A percentile compares a stretch with the other conserved stretches of the same genome.
Conservation (phyloP, 108 stramenopile genomes). For the Skeletonema menzelii region DNA sequence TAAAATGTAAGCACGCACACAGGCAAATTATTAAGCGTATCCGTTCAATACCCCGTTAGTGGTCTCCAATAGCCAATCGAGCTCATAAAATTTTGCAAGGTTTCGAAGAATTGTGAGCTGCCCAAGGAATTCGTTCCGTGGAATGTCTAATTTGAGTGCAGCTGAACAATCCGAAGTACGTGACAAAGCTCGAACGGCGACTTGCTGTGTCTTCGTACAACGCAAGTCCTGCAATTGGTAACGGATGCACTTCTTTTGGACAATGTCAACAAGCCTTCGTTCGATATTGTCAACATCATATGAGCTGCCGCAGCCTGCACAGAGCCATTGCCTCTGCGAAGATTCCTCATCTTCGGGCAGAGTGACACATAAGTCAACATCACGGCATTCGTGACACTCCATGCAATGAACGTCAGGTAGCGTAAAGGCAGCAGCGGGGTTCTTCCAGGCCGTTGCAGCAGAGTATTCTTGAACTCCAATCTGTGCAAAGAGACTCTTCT, state of each 20-base stretch:
- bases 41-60: conserved; percentile 45
- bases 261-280: conserved; percentile 75
- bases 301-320: conserved; percentile 83
- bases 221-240: conserved; percentile 95
- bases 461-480: conserved; percentile 95
- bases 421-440: conserved; percentile 88
- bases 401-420: conserved; percentile 94
- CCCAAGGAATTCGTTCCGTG: conserved; percentile 46
- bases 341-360: conserved; percentile 64
- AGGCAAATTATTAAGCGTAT: conserved; percentile 16
- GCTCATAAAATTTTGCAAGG: conserved; percentile 65
- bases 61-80: conserved; percentile 70
- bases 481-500: conserved; percentile 89
- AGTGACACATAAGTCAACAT: conserved; percentile 90
- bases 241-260: conserved; percentile 69
- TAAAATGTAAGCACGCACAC: background rate
- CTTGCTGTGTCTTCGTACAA: conserved; percentile 80
- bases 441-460: conserved; percentile 75
- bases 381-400: conserved; percentile 90
- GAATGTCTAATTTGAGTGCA: conserved; percentile 74
- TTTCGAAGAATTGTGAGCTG: conserved; percentile 62
- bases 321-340: conserved; percentile 78
- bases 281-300: conserved; percentile 86
- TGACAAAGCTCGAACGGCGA: conserved; percentile 56
- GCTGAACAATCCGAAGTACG: conserved; percentile 68